Conservation (phyloP, 805 yeast species). For the Pichia membranifaciens region DNA sequence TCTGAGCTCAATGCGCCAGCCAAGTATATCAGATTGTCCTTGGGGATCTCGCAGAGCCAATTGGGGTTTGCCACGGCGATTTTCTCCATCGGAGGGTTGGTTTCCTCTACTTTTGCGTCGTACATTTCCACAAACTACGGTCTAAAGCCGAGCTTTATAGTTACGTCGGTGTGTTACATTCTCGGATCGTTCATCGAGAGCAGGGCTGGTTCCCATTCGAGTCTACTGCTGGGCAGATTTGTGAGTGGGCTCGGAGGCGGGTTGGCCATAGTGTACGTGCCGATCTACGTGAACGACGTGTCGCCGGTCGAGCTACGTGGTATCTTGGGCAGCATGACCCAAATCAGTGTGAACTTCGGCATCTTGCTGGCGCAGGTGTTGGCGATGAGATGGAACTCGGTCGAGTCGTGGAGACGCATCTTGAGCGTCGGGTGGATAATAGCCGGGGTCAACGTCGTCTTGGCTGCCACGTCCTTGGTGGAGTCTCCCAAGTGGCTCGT, state of each 20-base stretch:
- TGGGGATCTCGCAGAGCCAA: slow-evolving; percentile 35
- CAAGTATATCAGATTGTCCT: slow-evolving; percentile 36
- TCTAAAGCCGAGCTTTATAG: slow-evolving; percentile 45
- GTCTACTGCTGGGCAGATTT: slow-evolving; percentile 62
- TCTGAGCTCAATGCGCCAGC: slow-evolving; percentile 92
- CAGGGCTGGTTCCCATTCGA: slow-evolving; percentile 35
- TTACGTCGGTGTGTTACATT: slow-evolving; percentile 46
- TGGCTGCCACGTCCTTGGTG: slow-evolving; percentile 39
- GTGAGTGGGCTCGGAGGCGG: slow-evolving; percentile 87
- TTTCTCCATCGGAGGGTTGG: slow-evolving; percentile 77
- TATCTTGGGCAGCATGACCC: slow-evolving; percentile 82
- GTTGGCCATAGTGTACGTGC: slow-evolving; percentile 75
- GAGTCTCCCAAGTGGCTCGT: slow-evolving; percentile 86
- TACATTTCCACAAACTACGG: slow-evolving; percentile 61
- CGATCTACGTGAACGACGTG: slow-evolving; percentile 74
- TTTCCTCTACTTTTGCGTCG: slow-evolving; percentile 70
- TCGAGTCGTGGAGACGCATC: slow-evolving; percentile 66
- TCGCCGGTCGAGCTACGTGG: slow-evolving; percentile 69
- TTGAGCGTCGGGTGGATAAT: slow-evolving; percentile 55
- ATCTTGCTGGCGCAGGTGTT: slow-evolving; percentile 73
- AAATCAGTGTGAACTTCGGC: slow-evolving; percentile 79
- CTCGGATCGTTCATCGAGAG: slow-evolving; percentile 63
- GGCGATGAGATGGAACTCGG: slow-evolving; percentile 63
- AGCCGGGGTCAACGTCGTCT: slow-evolving; percentile 43
- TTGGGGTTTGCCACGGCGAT: slow-evolving; percentile 72